Evolutionary conservation across 1,284 basidiomycete species (phyloP).

Genomic region (Cystobasidium pallidum): DNA sequence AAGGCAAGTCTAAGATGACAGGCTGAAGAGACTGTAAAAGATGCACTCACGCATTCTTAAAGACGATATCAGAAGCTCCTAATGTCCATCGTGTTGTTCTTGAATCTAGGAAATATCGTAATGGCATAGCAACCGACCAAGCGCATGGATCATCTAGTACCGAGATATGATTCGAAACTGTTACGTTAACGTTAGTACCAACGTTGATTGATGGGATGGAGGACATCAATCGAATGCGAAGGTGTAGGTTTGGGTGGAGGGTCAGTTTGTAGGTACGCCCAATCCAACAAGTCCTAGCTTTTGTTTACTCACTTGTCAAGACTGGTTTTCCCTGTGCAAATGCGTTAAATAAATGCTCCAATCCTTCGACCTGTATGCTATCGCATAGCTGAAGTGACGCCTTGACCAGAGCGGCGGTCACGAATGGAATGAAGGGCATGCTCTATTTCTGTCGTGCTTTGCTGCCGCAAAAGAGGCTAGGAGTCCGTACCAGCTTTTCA

Average conservation of each 20-base stretch:
- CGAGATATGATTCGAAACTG: conserved; percentile 44
- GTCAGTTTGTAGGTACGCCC: too few species aligned
- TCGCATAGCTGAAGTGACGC: conserved; percentile 39
- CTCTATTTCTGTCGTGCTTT: neutral
- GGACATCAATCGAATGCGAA: too few species aligned
- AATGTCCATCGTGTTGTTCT: conserved; percentile 78
- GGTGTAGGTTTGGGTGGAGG: too few species aligned
- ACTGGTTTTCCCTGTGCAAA: conserved; percentile 29
- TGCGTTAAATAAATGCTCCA: conserved; percentile 34
- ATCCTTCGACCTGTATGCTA: conserved; percentile 36
- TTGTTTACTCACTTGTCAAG: conserved; percentile 12
- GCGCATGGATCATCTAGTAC: conserved; percentile 52
- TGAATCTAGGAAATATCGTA: conserved; percentile 57
- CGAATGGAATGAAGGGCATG: conserved; percentile 42
- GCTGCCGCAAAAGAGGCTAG: too few species aligned
- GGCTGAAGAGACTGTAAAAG: neutral
- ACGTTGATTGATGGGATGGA: too few species aligned
- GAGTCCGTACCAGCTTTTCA: too few species aligned
- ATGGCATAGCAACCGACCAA: conserved; percentile 47
- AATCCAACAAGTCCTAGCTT: neutral
- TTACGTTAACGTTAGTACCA: too few species aligned
- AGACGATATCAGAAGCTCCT: conserved; percentile 92
- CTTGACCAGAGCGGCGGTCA: conserved; percentile 37
- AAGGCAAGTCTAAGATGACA: too few species aligned
- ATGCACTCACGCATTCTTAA: conserved; percentile 72